Percentiles rank a stretch among this genome's conserved stretches.
Conservation (phyloP, 2,329 filamentous ascomycete species). For the Chaetoscypha palmicola region DNA sequence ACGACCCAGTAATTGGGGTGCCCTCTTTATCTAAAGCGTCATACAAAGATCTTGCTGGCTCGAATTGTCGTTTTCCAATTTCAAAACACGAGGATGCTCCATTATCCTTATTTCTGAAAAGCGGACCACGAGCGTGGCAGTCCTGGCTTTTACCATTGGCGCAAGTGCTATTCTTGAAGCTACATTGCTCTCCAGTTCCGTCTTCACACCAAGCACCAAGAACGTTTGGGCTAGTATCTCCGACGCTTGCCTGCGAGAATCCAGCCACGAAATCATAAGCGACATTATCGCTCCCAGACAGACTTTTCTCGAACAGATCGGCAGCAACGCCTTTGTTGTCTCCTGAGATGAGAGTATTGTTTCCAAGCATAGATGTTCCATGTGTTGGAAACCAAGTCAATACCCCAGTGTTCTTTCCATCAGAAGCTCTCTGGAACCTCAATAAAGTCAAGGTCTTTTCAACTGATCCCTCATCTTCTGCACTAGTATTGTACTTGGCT, state of each 20-base stretch:
- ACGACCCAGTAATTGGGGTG: slow-evolving; percentile 49
- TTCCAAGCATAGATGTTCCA: slow-evolving; percentile 82
- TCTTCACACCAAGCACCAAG: slow-evolving; percentile 87
- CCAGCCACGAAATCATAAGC: slow-evolving; percentile 73
- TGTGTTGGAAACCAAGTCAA: slow-evolving; percentile 91
- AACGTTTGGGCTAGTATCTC: slow-evolving; percentile 84
- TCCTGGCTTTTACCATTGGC: slow-evolving; percentile 58
- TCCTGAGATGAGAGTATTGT: slow-evolving; percentile 86
- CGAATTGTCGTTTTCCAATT: slow-evolving; percentile 66
- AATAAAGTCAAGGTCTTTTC: slow-evolving; percentile 78
- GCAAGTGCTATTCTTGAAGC: slow-evolving; percentile 78
- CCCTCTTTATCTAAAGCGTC: slow-evolving; percentile 41
- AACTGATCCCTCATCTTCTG: slow-evolving; percentile 46
- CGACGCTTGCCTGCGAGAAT: slow-evolving; percentile 87
- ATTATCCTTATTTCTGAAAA: slow-evolving; percentile 59
- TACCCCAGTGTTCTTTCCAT: slow-evolving; percentile 70
- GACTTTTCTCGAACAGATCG: slow-evolving; percentile 70
- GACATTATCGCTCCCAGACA: slow-evolving; percentile 45
- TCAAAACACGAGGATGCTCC: slow-evolving; percentile 70
- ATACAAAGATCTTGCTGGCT: slow-evolving; percentile 54
- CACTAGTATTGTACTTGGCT: slow-evolving; percentile 51
- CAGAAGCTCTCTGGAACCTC: slow-evolving; percentile 66
- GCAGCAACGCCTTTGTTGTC: slow-evolving; percentile 96
- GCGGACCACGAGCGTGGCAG: slow-evolving; percentile 69
- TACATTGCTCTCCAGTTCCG: slow-evolving; percentile 64